Evolutionary conservation across 176 grass and related monocot genomes (phyloP), one percentile per base, ranked within the genome.

Genomic region (Dactylis glomerata): DNA sequence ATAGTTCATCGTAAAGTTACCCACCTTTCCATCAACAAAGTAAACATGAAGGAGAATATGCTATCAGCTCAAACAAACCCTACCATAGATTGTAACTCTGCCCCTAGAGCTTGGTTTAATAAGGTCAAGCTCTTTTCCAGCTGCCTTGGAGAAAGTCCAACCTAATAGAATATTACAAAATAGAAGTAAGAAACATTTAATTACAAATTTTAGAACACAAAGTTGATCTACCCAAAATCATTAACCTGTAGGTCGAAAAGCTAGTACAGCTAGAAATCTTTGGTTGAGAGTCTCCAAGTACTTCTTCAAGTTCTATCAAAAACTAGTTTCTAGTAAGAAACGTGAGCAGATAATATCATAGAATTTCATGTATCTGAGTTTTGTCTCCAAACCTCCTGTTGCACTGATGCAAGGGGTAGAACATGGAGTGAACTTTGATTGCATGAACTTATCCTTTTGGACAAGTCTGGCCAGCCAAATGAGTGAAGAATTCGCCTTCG

Each of bases 161-260:
- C 93, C 90, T 95, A 71, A 68, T 30, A 86, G 92, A 80, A 42
- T 13, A 76, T 84, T 83, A 34, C 5, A 70, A 63, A 61, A 65
- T 34, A 57, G 10, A 73, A 75, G 34, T 80, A 63, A 78, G 24
- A 59, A 37, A 12, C 11, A 44, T 58, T 46, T 24, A 27, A 82
- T 49, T 81, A 59, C 10, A 68, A 33, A 50, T 42, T 90, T 78
- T 42, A 1, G 31, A 58, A 73, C 49, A 79, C 15, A 73, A 61
- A 83, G 5, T 81, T 27, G 11, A 56, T 26, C 2, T 34, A 42
- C 28, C 22, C 0, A 37, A 84, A 27, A 68, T 81, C 28, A 58
- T 31, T 67, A 27, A 95, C 93, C 93, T 95, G 93, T 95, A 63
- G 93, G 93, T 5, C 90, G 79, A 85, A 95, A 95, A 83, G 93